These are phyloP conservation scores for Didymella segeticola DNA, from an alignment of 2,329 filamentous ascomycete species.

Conservation along the genomic window DNA sequence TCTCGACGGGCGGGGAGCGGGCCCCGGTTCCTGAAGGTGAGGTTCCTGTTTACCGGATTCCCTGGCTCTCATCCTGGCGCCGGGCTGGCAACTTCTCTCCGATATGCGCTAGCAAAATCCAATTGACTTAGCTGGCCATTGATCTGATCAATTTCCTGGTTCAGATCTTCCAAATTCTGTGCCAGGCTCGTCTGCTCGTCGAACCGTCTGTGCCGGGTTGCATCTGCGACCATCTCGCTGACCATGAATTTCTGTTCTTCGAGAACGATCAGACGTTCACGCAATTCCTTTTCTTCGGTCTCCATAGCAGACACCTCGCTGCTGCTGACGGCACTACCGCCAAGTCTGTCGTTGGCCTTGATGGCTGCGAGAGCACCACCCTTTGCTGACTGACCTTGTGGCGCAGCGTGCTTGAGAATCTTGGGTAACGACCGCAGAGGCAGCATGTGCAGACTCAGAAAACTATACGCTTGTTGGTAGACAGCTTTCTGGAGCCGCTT, in stretches of 20 bases:
- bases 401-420: constrained; percentile 62
- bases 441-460: constrained; percentile 89
- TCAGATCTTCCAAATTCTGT: constrained; percentile 82
- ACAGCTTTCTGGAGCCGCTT: constrained; percentile 79
- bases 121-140: constrained; percentile 70
- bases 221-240: constrained; percentile 80
- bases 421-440: constrained; percentile 68
- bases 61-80: neutral
- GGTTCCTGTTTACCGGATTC: no score
- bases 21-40: no score
- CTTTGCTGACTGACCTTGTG: constrained; percentile 53
- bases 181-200: constrained; percentile 84
- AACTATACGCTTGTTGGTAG: constrained; percentile 80
- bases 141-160: constrained; percentile 74
- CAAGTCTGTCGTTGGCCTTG: constrained; percentile 62
- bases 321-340: constrained; percentile 62
- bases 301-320: constrained; percentile 72
- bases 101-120: constrained; percentile 65
- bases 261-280: constrained; percentile 80
- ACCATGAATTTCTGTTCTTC: constrained; percentile 94
- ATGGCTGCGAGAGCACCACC: constrained; percentile 63
- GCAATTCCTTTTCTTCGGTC: constrained; percentile 80
- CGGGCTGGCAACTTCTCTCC: constrained; percentile 34
- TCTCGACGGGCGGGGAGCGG: no score
- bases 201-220: constrained; percentile 77